phyloP scores from a whole-genome alignment of 164 flowering plant species.

The Stephania japonica region DNA sequence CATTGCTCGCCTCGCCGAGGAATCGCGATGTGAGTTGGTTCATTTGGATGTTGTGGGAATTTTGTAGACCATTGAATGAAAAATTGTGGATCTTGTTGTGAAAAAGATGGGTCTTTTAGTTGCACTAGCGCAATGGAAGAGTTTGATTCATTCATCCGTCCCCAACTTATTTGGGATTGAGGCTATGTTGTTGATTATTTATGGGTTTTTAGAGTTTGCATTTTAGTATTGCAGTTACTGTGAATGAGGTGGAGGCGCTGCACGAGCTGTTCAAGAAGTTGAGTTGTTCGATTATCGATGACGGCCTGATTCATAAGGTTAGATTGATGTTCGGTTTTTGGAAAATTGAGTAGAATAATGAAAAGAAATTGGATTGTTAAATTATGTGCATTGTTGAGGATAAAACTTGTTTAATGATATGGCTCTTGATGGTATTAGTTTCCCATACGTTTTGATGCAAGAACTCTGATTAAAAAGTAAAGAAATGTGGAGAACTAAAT shows the following conservation, averaged over 20 bases:
- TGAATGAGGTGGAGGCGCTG: slow-evolving; percentile 70
- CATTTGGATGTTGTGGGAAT: not conserved
- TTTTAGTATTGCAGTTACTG: slow-evolving; percentile 44
- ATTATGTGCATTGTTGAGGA: not conserved
- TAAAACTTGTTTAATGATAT: too few species aligned
- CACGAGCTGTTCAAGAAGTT: slow-evolving; percentile 65
- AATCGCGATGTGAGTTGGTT: slow-evolving; percentile 27
- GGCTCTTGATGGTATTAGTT: too few species aligned
- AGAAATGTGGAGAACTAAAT: too few species aligned
- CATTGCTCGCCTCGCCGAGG: slow-evolving; percentile 27
- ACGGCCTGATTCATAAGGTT: slow-evolving; percentile 55
- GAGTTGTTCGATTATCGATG: slow-evolving; percentile 63
- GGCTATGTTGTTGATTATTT: too few species aligned
- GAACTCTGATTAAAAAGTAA: too few species aligned
- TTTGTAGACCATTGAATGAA: too few species aligned
- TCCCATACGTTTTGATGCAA: too few species aligned
- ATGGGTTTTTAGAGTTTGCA: not conserved
- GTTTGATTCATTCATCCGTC: too few species aligned
- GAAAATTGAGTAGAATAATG: not conserved
- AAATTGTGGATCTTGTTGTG: not conserved
- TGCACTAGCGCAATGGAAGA: too few species aligned
- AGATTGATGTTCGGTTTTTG: not conserved
- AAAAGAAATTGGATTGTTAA: not conserved
- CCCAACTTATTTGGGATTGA: too few species aligned
- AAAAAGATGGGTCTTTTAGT: not conserved